Evolutionary conservation across 441 rosid genomes (phyloP), one percentile per base, ranked within the genome.

Genomic region (Geranium incanum): DNA sequence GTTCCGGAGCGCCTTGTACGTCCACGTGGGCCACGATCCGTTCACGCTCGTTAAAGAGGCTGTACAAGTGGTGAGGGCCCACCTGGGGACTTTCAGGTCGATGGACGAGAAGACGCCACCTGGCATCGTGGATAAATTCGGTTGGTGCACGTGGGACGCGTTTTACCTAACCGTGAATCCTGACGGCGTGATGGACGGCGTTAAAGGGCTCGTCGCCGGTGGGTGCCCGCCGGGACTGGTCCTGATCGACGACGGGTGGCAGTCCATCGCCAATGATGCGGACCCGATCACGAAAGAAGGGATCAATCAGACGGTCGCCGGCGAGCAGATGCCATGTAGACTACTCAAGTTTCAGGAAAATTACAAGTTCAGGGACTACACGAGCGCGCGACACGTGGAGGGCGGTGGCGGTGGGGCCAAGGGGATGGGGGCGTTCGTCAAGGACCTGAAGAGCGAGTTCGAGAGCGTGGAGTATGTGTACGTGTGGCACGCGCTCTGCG

Each of bases 121-220:
- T 0, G 87, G 91, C 0, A 86, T 93, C 59, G 90, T 91, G 6
- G 96, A 89, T 72, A 93, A 93, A 70, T 93, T 91, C 66, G 98
- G 98, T 0, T 94, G 98, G 98, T 91, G 95, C 70, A 91, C 98
- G 13, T 90, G 97, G 97, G 98, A 94, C 63, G 98, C 96, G 36
- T 91, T 91, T 71, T 91, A 91, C 71, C 89, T 88, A 63, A 84
- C 83, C 0, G 97, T 88, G 71, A 79, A 90, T 79, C 96, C 98
- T 5, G 82, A 86, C 8, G 98, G 97, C 0, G 72, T 94, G 8
- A 75, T 85, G 82, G 83, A 94, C 37, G 98, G 95, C 0, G 90
- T 91, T 0, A 81, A 88, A 63, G 82, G 85, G 4, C 83, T 94
- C 6, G 96, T 82, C 15, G 90, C 86, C 3, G 97, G 95, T 6